Conservation (phyloP, 140 eudicot genomes). For the Flaveria floridana region DNA sequence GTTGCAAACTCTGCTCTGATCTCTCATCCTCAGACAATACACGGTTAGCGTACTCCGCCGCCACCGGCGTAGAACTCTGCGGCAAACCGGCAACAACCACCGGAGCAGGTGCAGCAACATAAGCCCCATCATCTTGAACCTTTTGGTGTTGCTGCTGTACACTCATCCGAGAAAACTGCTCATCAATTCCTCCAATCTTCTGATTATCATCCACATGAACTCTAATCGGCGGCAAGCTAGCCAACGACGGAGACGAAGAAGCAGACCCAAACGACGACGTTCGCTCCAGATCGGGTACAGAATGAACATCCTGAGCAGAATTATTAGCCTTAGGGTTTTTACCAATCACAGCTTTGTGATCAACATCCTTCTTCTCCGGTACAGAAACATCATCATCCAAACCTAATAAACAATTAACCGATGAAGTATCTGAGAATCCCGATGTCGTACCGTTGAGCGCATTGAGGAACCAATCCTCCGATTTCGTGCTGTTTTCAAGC, state of each 20-base stretch:
- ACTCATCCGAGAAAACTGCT: conserved; percentile 68
- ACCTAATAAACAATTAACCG: conserved; percentile 78
- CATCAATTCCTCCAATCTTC: conserved; percentile 65
- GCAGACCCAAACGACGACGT: conserved; percentile 93
- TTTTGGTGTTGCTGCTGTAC: conserved; percentile 39
- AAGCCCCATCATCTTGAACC: conserved; percentile 51
- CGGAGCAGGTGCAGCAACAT: conserved; percentile 38
- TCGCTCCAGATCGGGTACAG: conserved; percentile 78
- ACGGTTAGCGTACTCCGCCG: conserved; percentile 50
- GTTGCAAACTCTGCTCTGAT: conserved; percentile 55
- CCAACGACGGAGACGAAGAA: conserved; percentile 65
- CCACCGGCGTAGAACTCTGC: conserved; percentile 32
- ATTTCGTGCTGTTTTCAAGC: conserved; percentile 55
- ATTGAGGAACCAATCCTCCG: conserved; percentile 83
- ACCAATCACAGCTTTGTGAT: conserved; percentile 32
- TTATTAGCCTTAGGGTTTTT: conserved; percentile 28
- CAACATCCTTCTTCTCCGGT: conserved; percentile 36
- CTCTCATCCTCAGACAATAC: conserved; percentile 66
- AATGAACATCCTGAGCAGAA: conserved; percentile 57
- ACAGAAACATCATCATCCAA: conserved; percentile 60
- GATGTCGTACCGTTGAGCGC: conserved; percentile 60
- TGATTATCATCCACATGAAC: conserved; percentile 65
- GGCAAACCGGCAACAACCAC: conserved; percentile 42
- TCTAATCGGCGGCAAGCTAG: conserved; percentile 82
- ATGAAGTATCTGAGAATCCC: conserved; percentile 68